phyloP scores from a whole-genome alignment of 108 stramenopile species.

The Nannochloropsis oceanica region DNA sequence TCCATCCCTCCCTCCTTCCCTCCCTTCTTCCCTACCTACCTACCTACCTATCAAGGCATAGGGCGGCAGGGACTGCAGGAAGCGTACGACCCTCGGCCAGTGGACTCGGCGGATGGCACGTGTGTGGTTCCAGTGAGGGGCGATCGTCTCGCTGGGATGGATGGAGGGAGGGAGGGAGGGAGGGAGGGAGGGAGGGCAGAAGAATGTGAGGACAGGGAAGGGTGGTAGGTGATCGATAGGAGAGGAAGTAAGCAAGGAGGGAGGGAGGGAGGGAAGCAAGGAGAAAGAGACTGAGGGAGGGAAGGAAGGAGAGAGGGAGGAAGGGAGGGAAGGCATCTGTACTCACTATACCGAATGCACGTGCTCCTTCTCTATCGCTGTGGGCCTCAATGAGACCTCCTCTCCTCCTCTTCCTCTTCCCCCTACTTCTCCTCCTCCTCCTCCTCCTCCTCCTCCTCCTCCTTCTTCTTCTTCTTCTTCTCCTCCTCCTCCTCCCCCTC shows the following conservation, averaged over 20 bases:
- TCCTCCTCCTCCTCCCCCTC: too few relatives aligned
- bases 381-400: not conserved
- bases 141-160: not conserved
- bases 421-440: not conserved
- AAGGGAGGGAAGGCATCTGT: not conserved
- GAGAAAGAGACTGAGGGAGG: too few relatives aligned
- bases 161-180: not conserved
- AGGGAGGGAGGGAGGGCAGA: not conserved
- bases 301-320: not conserved
- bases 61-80: not conserved
- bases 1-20: not conserved
- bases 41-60: not conserved
- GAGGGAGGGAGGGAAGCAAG: not conserved
- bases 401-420: not conserved
- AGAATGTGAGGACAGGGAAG: not conserved
- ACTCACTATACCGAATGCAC: not conserved
- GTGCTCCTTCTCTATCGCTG: not conserved
- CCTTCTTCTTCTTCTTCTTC: too few relatives aligned
- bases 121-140: not conserved
- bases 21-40: not conserved
- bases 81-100: not conserved
- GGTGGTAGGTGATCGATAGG: not conserved
- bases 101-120: not conserved
- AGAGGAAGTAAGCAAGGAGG: not conserved
- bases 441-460: too few relatives aligned